Conservation (phyloP, 2,329 filamentous ascomycete species). For the Arthrinium puccinioides region DNA sequence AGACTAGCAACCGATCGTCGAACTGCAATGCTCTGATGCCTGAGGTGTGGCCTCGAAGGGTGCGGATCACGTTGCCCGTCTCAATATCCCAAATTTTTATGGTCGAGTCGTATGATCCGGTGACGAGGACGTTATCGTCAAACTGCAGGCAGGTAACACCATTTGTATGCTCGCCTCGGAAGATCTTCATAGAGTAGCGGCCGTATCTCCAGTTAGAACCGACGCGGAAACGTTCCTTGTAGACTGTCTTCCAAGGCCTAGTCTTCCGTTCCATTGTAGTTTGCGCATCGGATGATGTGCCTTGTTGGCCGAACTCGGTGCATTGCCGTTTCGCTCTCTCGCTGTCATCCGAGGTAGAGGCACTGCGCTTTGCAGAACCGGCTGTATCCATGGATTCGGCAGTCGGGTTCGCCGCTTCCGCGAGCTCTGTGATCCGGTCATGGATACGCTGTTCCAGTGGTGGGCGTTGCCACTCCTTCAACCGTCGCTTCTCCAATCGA, state of each 20-base stretch:
- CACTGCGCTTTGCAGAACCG: constrained; percentile 24
- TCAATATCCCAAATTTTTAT: constrained; percentile 96
- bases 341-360: constrained; percentile 18
- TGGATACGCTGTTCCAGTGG: constrained; percentile 24
- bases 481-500: constrained; percentile 76
- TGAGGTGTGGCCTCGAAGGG: constrained; percentile 71
- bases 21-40: constrained; percentile 89
- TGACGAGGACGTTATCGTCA: constrained; percentile 84
- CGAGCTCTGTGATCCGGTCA: constrained; percentile 10
- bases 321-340: constrained; percentile 27
- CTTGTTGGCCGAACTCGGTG: too few relatives aligned
- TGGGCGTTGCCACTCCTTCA: constrained; percentile 78
- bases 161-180: constrained; percentile 76
- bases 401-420: constrained; percentile 1
- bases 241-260: constrained; percentile 92
- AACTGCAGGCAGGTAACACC: constrained; percentile 66
- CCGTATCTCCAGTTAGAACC: constrained; percentile 98
- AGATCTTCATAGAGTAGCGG: constrained; percentile 73
- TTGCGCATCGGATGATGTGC: too few relatives aligned
- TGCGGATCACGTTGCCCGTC: constrained; percentile 79
- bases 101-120: constrained; percentile 89
- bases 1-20: constrained; percentile 85
- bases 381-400: constrained; percentile 4
- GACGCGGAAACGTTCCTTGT: constrained; percentile 90
- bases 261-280: constrained; percentile 35